Percentiles rank a stretch among this genome's conserved stretches.
phyloP scores from a whole-genome alignment of 1,139 yeast genomes.

The Martiniozyma asiatica region DNA sequence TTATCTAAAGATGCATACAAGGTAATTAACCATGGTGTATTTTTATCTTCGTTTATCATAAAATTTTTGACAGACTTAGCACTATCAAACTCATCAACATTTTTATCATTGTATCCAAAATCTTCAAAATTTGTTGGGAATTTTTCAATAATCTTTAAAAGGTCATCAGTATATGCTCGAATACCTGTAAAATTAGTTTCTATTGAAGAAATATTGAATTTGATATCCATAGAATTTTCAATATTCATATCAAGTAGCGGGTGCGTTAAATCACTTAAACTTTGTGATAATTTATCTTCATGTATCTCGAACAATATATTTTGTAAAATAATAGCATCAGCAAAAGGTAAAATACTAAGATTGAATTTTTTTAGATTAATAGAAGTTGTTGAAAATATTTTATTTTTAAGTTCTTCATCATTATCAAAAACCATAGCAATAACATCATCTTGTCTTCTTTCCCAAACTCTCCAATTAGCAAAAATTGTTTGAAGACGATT shows the following conservation, averaged over 20 bases:
- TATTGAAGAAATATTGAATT: slow-evolving; percentile 11
- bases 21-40: slow-evolving; percentile 10
- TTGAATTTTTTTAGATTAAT: slow-evolving; percentile 6
- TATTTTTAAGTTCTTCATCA: background rate
- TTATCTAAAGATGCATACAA: slow-evolving; percentile 13
- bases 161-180: slow-evolving; percentile 2
- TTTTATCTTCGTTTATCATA: slow-evolving; percentile 5
- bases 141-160: slow-evolving; percentile 1
- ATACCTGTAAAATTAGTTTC: slow-evolving; percentile 10
- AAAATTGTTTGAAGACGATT: slow-evolving; percentile 46
- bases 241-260: slow-evolving; percentile 11
- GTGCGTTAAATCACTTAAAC: slow-evolving; percentile 9
- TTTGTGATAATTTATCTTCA: slow-evolving; percentile 8
- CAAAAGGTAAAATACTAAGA: slow-evolving; percentile 14
- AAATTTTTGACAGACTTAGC: slow-evolving; percentile 8
- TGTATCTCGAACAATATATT: slow-evolving; percentile 10
- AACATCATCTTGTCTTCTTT: slow-evolving; percentile 46
- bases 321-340: slow-evolving; percentile 11
- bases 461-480: slow-evolving; percentile 90
- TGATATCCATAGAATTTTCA: slow-evolving; percentile 13
- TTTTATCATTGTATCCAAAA: background rate
- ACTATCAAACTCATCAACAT: slow-evolving; percentile 6
- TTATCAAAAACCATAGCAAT: slow-evolving; percentile 32
- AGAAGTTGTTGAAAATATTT: slow-evolving; percentile 5
- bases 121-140: background rate